Evolutionary conservation across 441 rosid species (phyloP).

Genomic region (Hura crepitans): DNA sequence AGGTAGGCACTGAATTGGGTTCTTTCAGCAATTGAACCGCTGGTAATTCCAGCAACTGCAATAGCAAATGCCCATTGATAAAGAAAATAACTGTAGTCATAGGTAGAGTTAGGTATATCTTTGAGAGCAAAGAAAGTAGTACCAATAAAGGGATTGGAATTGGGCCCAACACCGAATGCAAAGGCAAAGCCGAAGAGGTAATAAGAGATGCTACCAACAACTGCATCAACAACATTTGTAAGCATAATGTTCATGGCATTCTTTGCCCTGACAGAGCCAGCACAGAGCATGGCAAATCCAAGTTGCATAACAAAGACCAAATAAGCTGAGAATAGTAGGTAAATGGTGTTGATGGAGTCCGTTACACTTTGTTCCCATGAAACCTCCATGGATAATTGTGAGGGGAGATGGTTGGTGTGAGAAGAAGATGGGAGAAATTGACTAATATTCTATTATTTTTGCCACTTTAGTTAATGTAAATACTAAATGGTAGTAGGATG

Average conservation of each 20-base stretch:
- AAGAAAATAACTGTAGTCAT: slow-evolving; percentile 58
- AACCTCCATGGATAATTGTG: slow-evolving; percentile 30
- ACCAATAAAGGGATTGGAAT: slow-evolving; percentile 63
- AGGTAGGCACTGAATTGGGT: slow-evolving; percentile 78
- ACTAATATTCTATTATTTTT: background rate
- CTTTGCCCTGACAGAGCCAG: slow-evolving; percentile 80
- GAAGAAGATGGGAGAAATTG: slow-evolving; percentile 16
- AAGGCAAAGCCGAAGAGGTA: slow-evolving; percentile 78
- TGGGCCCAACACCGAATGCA: slow-evolving; percentile 55
- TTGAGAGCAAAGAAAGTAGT: slow-evolving; percentile 53
- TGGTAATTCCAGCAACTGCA: slow-evolving; percentile 76
- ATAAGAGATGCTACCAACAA: slow-evolving; percentile 70
- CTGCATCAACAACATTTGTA: slow-evolving; percentile 83
- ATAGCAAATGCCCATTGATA: slow-evolving; percentile 90
- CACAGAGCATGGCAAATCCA: slow-evolving; percentile 89
- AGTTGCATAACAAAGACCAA: slow-evolving; percentile 84
- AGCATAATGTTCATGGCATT: slow-evolving; percentile 85
- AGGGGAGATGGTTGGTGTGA: slow-evolving; percentile 24
- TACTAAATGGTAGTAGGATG: background rate
- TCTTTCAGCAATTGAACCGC: slow-evolving; percentile 77
- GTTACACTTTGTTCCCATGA: slow-evolving; percentile 57
- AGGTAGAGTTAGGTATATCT: slow-evolving; percentile 40
- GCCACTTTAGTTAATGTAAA: background rate
- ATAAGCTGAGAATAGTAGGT: slow-evolving; percentile 81
- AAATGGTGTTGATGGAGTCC: slow-evolving; percentile 52